Evolutionary conservation across 1,139 yeast genomes (phyloP), one percentile per base, ranked within the genome.

Genomic region (Meyerozyma sp.): DNA sequence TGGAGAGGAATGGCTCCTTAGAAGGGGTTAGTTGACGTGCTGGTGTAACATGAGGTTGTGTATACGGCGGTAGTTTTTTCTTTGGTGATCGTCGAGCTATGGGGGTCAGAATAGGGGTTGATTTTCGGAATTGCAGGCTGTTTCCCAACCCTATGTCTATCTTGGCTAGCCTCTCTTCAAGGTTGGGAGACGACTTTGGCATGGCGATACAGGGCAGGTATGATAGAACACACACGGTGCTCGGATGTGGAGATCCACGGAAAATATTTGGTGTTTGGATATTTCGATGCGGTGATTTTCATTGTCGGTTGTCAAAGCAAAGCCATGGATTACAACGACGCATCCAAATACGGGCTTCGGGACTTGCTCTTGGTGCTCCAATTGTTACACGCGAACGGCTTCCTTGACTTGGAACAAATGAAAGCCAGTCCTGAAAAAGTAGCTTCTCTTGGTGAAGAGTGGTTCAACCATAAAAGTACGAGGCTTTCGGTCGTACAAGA

Each of bases 301-400:
- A 23, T 23, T 18, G n/a, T 23, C 8, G 20, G 20, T 37, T 18
- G 20, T 23, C 32, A 18, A 7, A 26, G n/a, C 23, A 16, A 5
- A 16, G 25, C 11, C 21, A 34, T 34, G 37, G 37, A 34, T 18
- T 21, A 18, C 27, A 46, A 46, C 2, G 52, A 48, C 39, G 50
- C 55, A 8, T 43, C 37, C 11, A 45, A 49, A 14, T 56, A 49
- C 40, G 48, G 51, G 9, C 49, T 49, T 42, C 46, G 57, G 40
- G 63, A 58, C 42, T 53, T 56, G 14, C 53, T 60, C 23, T 50
- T 60, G n/a, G 37, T 59, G 16, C 44, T 62, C 4, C 65, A 60
- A 49, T 44, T 60, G 6, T 52, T 60, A 9, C 63, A 59, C 39
- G 52, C 55, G 13, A 53, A 50, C 32, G 52, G 53, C 4, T 46